These are phyloP conservation scores for Aspergillus saccharolyticus DNA, from an alignment of 495 filamentous ascomycete genomes.

Conservation along the genomic window DNA sequence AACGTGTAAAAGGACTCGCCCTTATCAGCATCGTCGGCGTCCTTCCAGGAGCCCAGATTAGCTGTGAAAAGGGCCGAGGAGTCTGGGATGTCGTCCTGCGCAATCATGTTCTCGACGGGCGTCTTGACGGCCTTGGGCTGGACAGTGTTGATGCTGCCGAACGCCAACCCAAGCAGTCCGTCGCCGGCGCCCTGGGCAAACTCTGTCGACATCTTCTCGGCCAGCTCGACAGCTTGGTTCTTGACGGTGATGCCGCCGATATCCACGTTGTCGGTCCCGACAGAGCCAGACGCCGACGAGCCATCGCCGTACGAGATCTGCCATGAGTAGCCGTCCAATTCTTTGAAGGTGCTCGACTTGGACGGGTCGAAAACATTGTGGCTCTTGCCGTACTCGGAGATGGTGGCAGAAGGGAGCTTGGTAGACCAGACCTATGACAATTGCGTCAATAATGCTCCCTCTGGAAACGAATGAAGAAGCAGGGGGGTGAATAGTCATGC, in stretches of 20 bases:
- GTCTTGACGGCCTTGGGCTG: constrained; percentile 55
- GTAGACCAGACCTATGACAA: constrained; percentile 56
- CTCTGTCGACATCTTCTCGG: constrained; percentile 55
- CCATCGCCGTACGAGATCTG: constrained; percentile 70
- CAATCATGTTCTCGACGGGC: constrained; percentile 72
- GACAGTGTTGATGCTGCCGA: constrained; percentile 65
- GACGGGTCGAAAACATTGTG: constrained; percentile 49
- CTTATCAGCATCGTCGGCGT: constrained; percentile 36
- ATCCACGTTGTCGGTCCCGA: constrained; percentile 63
- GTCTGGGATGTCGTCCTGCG: constrained; percentile 58
- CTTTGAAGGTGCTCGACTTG: constrained; percentile 60
- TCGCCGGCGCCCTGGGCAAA: constrained; percentile 60
- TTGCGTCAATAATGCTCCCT: constrained; percentile 6
- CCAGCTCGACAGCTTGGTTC: constrained; percentile 65
- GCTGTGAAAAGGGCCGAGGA: constrained; percentile 66
- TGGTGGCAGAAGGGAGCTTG: constrained; percentile 39
- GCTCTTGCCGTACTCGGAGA: constrained; percentile 34
- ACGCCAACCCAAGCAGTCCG: constrained; percentile 71
- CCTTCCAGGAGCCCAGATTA: constrained; percentile 61
- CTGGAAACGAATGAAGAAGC: too few relatives aligned
- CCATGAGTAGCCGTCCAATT: constrained; percentile 50
- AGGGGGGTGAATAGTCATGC: not conserved
- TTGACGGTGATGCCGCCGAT: constrained; percentile 66
- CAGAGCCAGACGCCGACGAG: constrained; percentile 63
- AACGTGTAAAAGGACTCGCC: constrained; percentile 70